These are phyloP conservation scores for Rossbeevera mucosa DNA, from an alignment of 768 basidiomycete species.

Conservation along the genomic window DNA sequence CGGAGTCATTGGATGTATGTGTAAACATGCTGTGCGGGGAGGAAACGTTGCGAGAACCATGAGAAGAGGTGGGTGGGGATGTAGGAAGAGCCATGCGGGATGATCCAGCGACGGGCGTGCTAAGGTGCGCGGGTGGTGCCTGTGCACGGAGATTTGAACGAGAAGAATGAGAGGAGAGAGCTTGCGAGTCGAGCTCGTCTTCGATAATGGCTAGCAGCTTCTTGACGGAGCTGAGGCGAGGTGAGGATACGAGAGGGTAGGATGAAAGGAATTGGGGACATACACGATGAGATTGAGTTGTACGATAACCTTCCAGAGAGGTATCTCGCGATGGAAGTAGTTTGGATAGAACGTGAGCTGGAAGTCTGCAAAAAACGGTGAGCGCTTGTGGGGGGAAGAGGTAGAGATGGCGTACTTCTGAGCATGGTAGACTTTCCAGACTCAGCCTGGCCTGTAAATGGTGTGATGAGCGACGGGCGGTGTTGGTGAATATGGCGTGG, in stretches of 20 bases:
- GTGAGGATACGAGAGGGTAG: not conserved
- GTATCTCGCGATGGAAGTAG: conserved; percentile 53
- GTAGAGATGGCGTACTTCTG: conserved; percentile 14
- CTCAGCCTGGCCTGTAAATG: conserved; percentile 26
- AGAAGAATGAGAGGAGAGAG: not conserved
- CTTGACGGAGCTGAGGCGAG: conserved; percentile 47
- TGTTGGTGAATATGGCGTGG: not conserved
- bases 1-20: not conserved
- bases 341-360: conserved; percentile 61
- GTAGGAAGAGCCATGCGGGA: not conserved
- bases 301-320: conserved; percentile 59
- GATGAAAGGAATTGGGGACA: not conserved
- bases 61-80: not conserved
- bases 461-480: not conserved
- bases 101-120: not conserved
- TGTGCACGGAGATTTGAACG: conserved; percentile 17
- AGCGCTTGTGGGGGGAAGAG: not conserved
- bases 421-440: conserved; percentile 32
- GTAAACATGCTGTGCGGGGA: not conserved
- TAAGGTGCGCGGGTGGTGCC: conserved; percentile 18
- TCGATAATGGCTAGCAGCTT: conserved; percentile 51
- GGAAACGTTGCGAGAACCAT: not conserved
- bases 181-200: conserved; percentile 37
- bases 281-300: conserved; percentile 68
- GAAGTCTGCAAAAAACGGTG: conserved; percentile 44